Base-by-base conservation (phyloP, 2,329 filamentous ascomycete genomes). In the Pseudogymnoascus sp. region DNA sequence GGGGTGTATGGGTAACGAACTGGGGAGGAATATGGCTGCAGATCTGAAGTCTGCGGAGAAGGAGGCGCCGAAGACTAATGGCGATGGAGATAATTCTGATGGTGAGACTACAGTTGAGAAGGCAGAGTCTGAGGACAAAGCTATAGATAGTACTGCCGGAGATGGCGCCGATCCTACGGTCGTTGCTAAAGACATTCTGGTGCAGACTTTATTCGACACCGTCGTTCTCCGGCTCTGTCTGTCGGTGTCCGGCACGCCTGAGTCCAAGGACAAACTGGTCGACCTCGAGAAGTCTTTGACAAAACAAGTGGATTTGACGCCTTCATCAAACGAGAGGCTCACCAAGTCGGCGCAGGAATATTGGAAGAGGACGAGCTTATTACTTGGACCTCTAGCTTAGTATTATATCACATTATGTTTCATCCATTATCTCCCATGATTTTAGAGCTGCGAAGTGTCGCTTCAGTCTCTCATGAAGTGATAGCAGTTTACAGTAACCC, bases 341-440 rank as follows among this genome's bases (percentile, higher is more conserved):
- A 75, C 72, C 67, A 89, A 87, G 74, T 78, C 80, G 14, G 84
- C 90, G 5, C 78, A 81, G 53, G 90, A 92, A 61, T 95, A 94
- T 74, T 94, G 90, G 85, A 90, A 88, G 77, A 85, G 89, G 70
- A 94, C 90, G 10, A 87, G 84, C 73, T 75, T 97, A 66, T 75
- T 97, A 25, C 96, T 97, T 76, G 91, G 89, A 1, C 77, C 96
- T 63, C 76, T 97, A 67, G 80, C 80, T 33, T 73, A 71, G 65
- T 31, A 12, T 1, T 7, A 33, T 53, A 53, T 5, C 14, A 12
- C 25, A 53, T 6, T 5, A 28, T 3, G 3, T 14, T 44, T 31
- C 47, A 53, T 33, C 25, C 25, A 12, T 12, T 53, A 11, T 31
- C 16, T 50, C 12, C 28, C 14, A 16, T 28, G 3, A 16, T 28